A percentile compares a stretch with the other conserved stretches of the same genome.
These are phyloP conservation scores for Saitozyma sp. DNA, from an alignment of 768 basidiomycete genomes.

Conservation along the genomic window DNA sequence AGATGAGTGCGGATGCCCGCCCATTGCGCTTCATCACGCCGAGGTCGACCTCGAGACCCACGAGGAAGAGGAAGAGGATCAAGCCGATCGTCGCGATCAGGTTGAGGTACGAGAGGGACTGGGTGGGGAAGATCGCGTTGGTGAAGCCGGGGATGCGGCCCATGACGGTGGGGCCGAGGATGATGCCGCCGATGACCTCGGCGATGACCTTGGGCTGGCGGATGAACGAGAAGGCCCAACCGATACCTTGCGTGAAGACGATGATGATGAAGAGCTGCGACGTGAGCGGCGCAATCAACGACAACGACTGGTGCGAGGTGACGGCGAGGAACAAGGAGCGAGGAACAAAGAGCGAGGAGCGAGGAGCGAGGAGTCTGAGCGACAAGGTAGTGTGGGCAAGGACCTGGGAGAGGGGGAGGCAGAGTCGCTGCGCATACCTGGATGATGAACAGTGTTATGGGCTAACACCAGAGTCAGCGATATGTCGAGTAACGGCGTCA, in stretches of 20 bases:
- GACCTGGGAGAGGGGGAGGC: neutral
- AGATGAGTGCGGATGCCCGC: conserved; percentile 62
- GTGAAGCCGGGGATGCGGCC: conserved; percentile 80
- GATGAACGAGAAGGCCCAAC: conserved; percentile 65
- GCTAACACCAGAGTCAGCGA: conserved; percentile 2
- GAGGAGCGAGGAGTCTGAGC: neutral
- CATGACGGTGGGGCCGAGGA: conserved; percentile 75
- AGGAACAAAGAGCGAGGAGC: too few species aligned
- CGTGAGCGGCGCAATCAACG: too few species aligned
- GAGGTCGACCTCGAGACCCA: conserved; percentile 80
- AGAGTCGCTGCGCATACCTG: neutral
- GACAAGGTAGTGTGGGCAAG: neutral
- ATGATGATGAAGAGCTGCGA: conserved; percentile 72
- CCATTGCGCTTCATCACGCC: conserved; percentile 67
- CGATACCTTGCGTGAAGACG: conserved; percentile 71
- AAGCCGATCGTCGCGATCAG: conserved; percentile 70
- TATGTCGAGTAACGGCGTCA: too few species aligned
- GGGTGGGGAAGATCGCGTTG: conserved; percentile 73
- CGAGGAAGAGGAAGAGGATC: conserved; percentile 66
- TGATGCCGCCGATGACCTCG: conserved; percentile 85
- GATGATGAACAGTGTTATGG: conserved; percentile 51
- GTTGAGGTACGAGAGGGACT: conserved; percentile 65
- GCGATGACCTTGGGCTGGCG: conserved; percentile 91
- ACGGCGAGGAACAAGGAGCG: too few species aligned
- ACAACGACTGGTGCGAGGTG: too few species aligned